phyloP scores from a whole-genome alignment of 2,329 filamentous ascomycete species.

The Geosmithia putterillii region DNA sequence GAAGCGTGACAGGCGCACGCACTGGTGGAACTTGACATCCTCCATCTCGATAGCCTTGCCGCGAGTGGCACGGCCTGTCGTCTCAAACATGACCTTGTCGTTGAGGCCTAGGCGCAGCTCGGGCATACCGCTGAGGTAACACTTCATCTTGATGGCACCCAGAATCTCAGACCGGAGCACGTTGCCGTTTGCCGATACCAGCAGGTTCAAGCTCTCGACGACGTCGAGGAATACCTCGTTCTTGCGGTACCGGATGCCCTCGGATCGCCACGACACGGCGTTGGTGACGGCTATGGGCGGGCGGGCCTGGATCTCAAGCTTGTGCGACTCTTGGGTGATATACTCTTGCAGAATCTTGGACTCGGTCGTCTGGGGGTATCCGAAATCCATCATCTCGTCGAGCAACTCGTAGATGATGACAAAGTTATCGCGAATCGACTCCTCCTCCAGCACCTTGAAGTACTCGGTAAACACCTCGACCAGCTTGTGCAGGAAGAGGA shows the following conservation, averaged over 20 bases:
- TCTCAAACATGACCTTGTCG: conserved; percentile 99
- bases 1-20: conserved; percentile 87
- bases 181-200: conserved; percentile 89
- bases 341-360: conserved; percentile 98
- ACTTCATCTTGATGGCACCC: conserved; percentile 98
- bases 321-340: conserved; percentile 98
- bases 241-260: conserved; percentile 96
- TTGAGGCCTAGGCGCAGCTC: conserved; percentile 89
- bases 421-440: conserved; percentile 98
- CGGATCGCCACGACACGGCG: conserved; percentile 93
- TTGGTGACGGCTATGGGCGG: conserved; percentile 98
- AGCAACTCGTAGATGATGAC: conserved; percentile 98
- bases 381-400: conserved; percentile 99
- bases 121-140: conserved; percentile 96
- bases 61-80: conserved; percentile 81
- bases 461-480: conserved; percentile 99
- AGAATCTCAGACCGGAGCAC: conserved; percentile 93
- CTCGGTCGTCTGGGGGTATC: conserved; percentile 96
- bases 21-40: conserved; percentile 99
- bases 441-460: conserved; percentile 97
- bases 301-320: conserved; percentile 89
- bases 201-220: conserved; percentile 87
- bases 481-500: conserved; percentile 94
- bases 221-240: conserved; percentile 99
- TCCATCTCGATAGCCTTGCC: conserved; percentile 99